phyloP scores from a whole-genome alignment of 768 basidiomycete genomes.

The Suillus clintonianus region DNA sequence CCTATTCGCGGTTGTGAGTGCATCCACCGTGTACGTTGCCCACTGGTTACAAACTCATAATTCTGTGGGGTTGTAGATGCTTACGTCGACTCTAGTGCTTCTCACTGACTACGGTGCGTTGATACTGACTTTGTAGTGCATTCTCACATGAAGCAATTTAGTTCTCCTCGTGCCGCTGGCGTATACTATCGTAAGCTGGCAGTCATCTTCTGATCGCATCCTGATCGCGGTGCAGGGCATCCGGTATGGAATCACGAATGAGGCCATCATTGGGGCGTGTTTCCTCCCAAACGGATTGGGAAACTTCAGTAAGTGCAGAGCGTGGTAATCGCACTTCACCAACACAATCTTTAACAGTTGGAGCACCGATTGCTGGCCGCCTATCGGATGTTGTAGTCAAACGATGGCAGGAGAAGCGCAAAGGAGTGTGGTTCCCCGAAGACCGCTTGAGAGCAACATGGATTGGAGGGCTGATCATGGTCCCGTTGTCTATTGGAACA shows the following conservation, averaged over 20 bases:
- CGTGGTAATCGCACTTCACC: not conserved
- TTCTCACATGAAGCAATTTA: constrained; percentile 23
- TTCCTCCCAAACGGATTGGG: constrained; percentile 62
- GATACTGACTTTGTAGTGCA: constrained; percentile 17
- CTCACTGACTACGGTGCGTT: not conserved
- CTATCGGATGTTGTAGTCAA: constrained; percentile 55
- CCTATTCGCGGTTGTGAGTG: constrained; percentile 52
- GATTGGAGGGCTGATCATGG: constrained; percentile 42
- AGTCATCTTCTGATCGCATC: not conserved
- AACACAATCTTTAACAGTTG: constrained; percentile 39
- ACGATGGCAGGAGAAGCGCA: constrained; percentile 44
- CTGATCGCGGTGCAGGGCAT: constrained; percentile 40
- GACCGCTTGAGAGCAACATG: constrained; percentile 56
- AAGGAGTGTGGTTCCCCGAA: constrained; percentile 61
- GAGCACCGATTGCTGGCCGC: constrained; percentile 55
- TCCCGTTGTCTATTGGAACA: constrained; percentile 49
- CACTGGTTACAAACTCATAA: not conserved
- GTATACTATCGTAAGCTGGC: constrained; percentile 53
- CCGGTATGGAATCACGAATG: constrained; percentile 57
- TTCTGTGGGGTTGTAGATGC: not conserved
- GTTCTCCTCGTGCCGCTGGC: constrained; percentile 55
- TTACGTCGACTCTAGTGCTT: not conserved
- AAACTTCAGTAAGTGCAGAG: constrained; percentile 49
- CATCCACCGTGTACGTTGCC: not conserved
- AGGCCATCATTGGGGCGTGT: constrained; percentile 57